A percentile compares a stretch with the other conserved stretches of the same genome.
phyloP scores from a whole-genome alignment of 2,329 filamentous ascomycete genomes.

The Talaromyces verruculosus region DNA sequence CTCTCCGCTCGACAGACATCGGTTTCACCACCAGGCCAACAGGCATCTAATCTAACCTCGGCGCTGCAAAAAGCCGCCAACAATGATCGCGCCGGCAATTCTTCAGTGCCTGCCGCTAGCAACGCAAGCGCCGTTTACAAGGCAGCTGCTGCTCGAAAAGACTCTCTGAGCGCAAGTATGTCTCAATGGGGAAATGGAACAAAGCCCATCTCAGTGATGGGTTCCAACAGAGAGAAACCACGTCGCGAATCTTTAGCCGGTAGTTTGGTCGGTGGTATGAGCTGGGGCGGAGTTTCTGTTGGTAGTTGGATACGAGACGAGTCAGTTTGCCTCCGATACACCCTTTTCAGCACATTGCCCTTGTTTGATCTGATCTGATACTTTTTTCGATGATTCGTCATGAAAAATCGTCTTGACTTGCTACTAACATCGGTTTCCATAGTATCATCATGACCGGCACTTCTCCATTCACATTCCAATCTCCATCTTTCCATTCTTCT shows the following conservation, averaged over 20 bases:
- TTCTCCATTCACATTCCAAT: slow-evolving; percentile 86
- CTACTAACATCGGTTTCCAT: slow-evolving; percentile 9
- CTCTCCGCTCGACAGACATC: slow-evolving; percentile 59
- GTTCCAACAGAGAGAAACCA: slow-evolving; percentile 49
- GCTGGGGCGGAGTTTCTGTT: slow-evolving; percentile 94
- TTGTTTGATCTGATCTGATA: not conserved
- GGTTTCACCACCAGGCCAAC: slow-evolving; percentile 58
- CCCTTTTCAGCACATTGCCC: not conserved
- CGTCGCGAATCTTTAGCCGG: slow-evolving; percentile 61
- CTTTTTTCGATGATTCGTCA: not conserved
- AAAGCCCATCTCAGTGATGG: slow-evolving; percentile 61
- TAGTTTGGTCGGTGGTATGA: slow-evolving; percentile 75
- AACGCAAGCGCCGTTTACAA: slow-evolving; percentile 40
- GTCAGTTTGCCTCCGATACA: slow-evolving; percentile 49
- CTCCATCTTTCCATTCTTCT: slow-evolving; percentile 94
- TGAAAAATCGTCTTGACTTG: not conserved
- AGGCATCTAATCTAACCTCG: slow-evolving; percentile 63
- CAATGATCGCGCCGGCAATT: slow-evolving; percentile 41
- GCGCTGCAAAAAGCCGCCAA: slow-evolving; percentile 55
- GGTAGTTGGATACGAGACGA: slow-evolving; percentile 97
- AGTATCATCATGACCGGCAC: slow-evolving; percentile 96
- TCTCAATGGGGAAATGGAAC: slow-evolving; percentile 59
- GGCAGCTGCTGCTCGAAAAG: slow-evolving; percentile 49
- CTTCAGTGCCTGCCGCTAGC: slow-evolving; percentile 46
- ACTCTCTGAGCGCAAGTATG: slow-evolving; percentile 54